Base-by-base conservation (phyloP, 2,329 filamentous ascomycete species). In the Elsinoe fawcettii region DNA sequence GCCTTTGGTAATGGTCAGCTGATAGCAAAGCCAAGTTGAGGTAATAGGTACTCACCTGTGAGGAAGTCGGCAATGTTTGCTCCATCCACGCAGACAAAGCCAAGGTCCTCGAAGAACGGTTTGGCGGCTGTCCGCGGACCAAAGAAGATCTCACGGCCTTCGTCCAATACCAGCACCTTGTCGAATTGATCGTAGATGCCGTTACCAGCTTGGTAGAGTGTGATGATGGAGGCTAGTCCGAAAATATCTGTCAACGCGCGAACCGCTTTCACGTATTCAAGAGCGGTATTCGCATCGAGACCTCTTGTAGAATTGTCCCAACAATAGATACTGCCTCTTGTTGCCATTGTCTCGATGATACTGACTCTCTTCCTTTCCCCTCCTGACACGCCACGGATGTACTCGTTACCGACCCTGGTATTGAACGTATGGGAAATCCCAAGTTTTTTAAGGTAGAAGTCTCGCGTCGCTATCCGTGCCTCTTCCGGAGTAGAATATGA, bases 221-320 rank as follows among this genome's bases (percentile, higher is more conserved):
- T 85, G 11, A 85, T 81, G 46, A 86, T 80, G 0, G 81, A 79
- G 0, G 81, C 73, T 3, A 85, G 70, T 0, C 81, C 80, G 3
- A 81, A 71, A 1, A 83, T 76, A 60, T 87, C 82, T 0, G 84
- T 86, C 77, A 86, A 74, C 4, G 80, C 78, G 5, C 84, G 74
- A n/a, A 87, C 69, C 1, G 80, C 78, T 63, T 81, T 82, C 25
- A 78, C 74, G 64, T 78, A 85, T 51, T 70, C 66, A 1, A 85
- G 71, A 1, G 83, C 84, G 3, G 80, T 85, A 63, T 78, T 83
- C 0, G 83, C 83, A 64, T 87, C 84, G 0, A 87, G 72, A 54
- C 84, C 84, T 58, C 83, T 71, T 0, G 84, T 87, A 7, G 76
- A 79, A 66, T 87, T 86, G 60, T 87, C 84, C 83, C 83, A 86